Evolutionary conservation across 257 asterid species (phyloP).

Genomic region (Jaltomata sinuosa): DNA sequence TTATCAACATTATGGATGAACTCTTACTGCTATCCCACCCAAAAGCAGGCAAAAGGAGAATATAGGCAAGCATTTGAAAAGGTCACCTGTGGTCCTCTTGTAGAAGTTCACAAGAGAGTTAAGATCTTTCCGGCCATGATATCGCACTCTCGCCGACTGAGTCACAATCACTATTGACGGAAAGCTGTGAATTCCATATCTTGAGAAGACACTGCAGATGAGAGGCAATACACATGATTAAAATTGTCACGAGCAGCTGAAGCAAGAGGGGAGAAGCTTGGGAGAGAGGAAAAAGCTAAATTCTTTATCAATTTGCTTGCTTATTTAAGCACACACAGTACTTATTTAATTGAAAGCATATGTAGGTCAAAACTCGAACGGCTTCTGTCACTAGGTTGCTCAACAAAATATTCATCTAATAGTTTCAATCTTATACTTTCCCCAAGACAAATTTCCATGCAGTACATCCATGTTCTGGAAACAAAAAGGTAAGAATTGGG

Average conservation of each 20-base stretch:
- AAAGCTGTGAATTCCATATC: conserved; percentile 49
- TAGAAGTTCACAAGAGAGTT: conserved; percentile 34
- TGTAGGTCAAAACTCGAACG: background rate
- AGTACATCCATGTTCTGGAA: background rate
- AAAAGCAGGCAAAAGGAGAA: background rate
- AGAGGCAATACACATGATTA: background rate
- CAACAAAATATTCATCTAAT: background rate
- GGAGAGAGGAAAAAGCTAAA: background rate
- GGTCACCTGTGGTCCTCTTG: conserved; percentile 39
- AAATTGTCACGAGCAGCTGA: background rate
- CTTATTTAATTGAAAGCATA: background rate
- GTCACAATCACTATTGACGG: conserved; percentile 40
- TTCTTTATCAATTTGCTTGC: background rate
- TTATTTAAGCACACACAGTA: background rate
- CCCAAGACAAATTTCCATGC: background rate
- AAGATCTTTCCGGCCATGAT: conserved; percentile 42
- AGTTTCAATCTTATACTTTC: background rate
- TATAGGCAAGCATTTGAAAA: background rate
- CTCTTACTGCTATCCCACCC: background rate
- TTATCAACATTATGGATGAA: background rate
- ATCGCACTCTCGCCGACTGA: conserved; percentile 22
- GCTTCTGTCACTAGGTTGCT: background rate
- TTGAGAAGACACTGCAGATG: conserved; percentile 45
- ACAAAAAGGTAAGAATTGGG: background rate
- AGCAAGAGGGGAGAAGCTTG: background rate